A percentile compares a stretch with the other conserved stretches of the same genome.
Conservation (phyloP, 306 rosid species). For the Vigna reflexopilosa region DNA sequence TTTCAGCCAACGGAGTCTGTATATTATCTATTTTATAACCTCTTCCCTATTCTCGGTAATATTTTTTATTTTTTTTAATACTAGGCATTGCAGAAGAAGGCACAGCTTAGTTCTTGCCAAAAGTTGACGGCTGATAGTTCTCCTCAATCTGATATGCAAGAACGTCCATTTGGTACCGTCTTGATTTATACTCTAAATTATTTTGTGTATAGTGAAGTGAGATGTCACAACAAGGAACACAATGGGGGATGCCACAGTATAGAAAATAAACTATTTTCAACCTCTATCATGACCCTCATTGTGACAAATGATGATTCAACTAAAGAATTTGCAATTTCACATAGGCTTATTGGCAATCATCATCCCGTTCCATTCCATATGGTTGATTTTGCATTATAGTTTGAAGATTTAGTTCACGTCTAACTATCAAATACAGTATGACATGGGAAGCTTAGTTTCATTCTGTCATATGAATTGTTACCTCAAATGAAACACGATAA, state of each 20-base stretch:
- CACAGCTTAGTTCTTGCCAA: slow-evolving; percentile 49
- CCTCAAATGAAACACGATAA: background rate
- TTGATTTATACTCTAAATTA: slow-evolving; percentile 35
- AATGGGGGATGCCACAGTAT: background rate
- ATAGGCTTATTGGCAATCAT: background rate
- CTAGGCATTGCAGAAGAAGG: slow-evolving; percentile 61
- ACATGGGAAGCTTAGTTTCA: background rate
- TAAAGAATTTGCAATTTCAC: background rate
- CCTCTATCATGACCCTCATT: background rate
- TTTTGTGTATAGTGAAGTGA: slow-evolving; percentile 25
- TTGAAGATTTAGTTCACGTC: background rate
- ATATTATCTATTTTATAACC: background rate
- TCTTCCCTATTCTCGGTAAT: background rate
- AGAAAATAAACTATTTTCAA: background rate
- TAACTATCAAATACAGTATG: background rate
- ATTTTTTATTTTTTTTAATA: slow-evolving; percentile 31
- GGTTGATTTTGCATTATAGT: background rate
- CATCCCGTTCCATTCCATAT: background rate
- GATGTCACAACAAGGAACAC: background rate
- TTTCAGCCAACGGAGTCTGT: slow-evolving; percentile 37
- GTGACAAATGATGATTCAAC: background rate
- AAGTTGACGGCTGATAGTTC: slow-evolving; percentile 41
- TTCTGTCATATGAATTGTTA: background rate
- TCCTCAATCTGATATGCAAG: slow-evolving; percentile 49
- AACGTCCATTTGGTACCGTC: slow-evolving; percentile 57